Percentiles rank a stretch among this genome's conserved stretches.
phyloP scores from a whole-genome alignment of 2,329 filamentous ascomycete species.

The Mariannaea sp. region DNA sequence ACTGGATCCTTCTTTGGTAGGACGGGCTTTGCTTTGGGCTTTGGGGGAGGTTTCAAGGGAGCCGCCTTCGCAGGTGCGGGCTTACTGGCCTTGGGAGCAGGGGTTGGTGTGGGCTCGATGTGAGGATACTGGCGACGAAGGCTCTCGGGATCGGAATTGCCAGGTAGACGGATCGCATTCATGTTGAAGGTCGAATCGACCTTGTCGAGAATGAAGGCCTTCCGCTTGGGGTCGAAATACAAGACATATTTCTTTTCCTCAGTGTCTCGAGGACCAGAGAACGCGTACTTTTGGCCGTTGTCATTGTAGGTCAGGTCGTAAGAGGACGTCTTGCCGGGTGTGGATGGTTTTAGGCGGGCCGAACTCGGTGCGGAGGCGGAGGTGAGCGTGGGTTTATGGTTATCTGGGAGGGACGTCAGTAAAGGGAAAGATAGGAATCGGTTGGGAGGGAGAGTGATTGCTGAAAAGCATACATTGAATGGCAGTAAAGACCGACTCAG shows the following conservation, averaged over 20 bases:
- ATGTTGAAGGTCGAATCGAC: constrained; percentile 84
- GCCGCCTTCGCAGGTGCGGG: constrained; percentile 12
- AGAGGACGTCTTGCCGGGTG: constrained; percentile 54
- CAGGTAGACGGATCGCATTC: constrained; percentile 76
- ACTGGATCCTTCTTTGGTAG: constrained; percentile 37
- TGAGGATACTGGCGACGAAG: constrained; percentile 71
- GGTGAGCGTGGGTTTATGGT: constrained; percentile 62
- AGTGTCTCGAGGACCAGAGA: constrained; percentile 62
- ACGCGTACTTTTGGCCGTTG: constrained; percentile 61
- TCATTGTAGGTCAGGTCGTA: constrained; percentile 62
- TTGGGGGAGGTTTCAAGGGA: constrained; percentile 30
- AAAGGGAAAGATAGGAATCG: no score
- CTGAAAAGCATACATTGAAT: constrained; percentile 61
- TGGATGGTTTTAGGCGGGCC: constrained; percentile 57
- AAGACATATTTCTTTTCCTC: constrained; percentile 67
- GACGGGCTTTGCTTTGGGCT: constrained; percentile 32
- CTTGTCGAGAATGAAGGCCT: constrained; percentile 81
- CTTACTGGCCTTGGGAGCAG: constrained; percentile 30
- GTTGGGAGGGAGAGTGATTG: no score
- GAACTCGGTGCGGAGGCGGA: constrained; percentile 54
- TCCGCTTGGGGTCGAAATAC: constrained; percentile 74
- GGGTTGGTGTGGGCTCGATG: constrained; percentile 49
- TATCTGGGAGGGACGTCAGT: constrained; percentile 52
- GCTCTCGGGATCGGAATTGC: constrained; percentile 64
- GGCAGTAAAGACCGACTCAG: constrained; percentile 61